A percentile compares a stretch with the other conserved stretches of the same genome.
Evolutionary conservation across 163 green algal genomes (phyloP).

Genomic region (Chlamydomonas reinhardtii): DNA sequence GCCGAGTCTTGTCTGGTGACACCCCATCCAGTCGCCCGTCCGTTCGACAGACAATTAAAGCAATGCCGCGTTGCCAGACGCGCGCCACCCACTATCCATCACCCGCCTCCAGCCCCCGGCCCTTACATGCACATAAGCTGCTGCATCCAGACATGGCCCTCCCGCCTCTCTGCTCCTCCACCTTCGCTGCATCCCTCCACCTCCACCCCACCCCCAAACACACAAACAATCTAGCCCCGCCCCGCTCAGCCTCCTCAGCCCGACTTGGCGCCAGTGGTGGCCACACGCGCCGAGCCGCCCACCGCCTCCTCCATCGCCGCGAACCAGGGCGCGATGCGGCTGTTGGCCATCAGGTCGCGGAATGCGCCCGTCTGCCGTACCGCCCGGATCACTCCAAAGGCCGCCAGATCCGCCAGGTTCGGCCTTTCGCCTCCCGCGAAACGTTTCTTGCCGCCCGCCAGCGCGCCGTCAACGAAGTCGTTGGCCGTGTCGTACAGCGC

Average conservation of each 20-base stretch:
- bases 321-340: slow-evolving; percentile 80
- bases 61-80: too few species aligned
- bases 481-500: slow-evolving; percentile 77
- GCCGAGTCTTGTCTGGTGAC: too few species aligned
- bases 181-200: neutral
- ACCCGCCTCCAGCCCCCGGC: too few species aligned
- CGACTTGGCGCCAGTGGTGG: neutral
- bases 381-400: slow-evolving; percentile 94
- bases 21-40: too few species aligned
- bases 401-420: slow-evolving; percentile 92
- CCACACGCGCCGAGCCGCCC: slow-evolving; percentile 46
- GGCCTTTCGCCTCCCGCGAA: slow-evolving; percentile 86
- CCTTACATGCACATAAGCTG: too few species aligned
- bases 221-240: too few species aligned
- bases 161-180: too few species aligned
- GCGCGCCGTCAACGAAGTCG: slow-evolving; percentile 80
- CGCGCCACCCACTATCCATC: too few species aligned
- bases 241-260: neutral
- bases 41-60: too few species aligned
- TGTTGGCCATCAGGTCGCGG: slow-evolving; percentile 87
- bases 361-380: slow-evolving; percentile 89
- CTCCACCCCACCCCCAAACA: neutral
- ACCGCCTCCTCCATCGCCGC: slow-evolving; percentile 81
- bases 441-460: slow-evolving; percentile 3
- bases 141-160: too few species aligned